These are phyloP conservation scores for Pachyrhizus erosus DNA, from an alignment of 306 rosid genomes.

Conservation along the genomic window DNA sequence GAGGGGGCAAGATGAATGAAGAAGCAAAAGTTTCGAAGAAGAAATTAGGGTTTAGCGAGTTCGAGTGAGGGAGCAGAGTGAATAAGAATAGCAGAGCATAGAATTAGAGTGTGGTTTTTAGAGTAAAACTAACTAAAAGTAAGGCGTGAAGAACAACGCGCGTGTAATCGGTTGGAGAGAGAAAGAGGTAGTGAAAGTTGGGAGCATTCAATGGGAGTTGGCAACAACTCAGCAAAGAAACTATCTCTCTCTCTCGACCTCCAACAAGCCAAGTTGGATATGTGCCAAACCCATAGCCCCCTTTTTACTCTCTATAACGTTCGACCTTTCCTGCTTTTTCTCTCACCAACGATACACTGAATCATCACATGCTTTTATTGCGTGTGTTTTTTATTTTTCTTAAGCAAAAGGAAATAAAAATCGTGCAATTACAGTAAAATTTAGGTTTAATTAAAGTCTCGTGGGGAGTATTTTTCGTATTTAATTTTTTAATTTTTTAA, in stretches of 20 bases:
- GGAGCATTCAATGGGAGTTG: neutral
- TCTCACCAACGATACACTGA: neutral
- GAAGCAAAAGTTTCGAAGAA: neutral
- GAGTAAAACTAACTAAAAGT: neutral
- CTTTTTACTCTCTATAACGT: neutral
- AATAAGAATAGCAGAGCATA: neutral
- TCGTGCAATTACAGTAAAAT: no score
- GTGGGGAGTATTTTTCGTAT: no score
- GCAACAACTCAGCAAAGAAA: neutral
- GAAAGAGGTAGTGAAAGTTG: neutral
- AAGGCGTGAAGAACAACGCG: neutral
- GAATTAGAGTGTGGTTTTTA: neutral
- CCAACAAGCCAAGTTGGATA: neutral
- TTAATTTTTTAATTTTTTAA: no score
- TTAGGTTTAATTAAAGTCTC: no score
- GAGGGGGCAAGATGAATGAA: neutral
- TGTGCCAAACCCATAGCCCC: neutral
- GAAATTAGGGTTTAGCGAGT: constrained; percentile 48
- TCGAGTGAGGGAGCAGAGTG: neutral
- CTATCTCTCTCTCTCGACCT: neutral
- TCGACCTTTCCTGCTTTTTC: neutral
- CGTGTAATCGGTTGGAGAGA: neutral
- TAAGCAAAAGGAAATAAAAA: neutral
- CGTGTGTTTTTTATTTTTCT: neutral
- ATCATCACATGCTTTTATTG: neutral